A percentile compares a stretch with the other conserved stretches of the same genome.
Conservation (phyloP, 2,329 filamentous ascomycete species). For the Penicillium decumbens region DNA sequence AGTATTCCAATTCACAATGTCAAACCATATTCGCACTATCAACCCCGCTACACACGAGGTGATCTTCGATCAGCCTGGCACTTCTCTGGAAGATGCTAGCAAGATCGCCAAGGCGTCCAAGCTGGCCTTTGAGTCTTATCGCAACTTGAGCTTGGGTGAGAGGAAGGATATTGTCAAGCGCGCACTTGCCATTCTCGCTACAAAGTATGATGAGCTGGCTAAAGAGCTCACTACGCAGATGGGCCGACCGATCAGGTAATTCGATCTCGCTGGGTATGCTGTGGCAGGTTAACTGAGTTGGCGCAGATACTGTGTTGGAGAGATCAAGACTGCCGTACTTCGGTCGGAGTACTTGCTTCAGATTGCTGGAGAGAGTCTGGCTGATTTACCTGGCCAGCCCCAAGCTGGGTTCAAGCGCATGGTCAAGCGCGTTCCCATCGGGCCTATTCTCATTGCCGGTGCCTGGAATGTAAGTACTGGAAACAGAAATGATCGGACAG, state of each 20-base stretch:
- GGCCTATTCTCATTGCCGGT: constrained; percentile 79
- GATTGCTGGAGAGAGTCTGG: constrained; percentile 70
- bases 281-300: not conserved
- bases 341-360: constrained; percentile 78
- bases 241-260: constrained; percentile 76
- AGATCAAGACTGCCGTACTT: constrained; percentile 75
- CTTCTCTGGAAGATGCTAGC: constrained; percentile 29
- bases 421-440: constrained; percentile 78
- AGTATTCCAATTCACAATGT: constrained; percentile 14
- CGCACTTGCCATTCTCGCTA: constrained; percentile 64
- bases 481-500: constrained; percentile 4
- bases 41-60: constrained; percentile 83
- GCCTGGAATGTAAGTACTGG: constrained; percentile 76
- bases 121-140: constrained; percentile 49
- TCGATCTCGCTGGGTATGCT: not conserved
- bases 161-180: constrained; percentile 76
- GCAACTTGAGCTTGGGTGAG: constrained; percentile 64
- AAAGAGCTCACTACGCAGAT: constrained; percentile 83
- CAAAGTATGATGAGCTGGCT: constrained; percentile 70
- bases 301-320: constrained; percentile 59
- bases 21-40: constrained; percentile 56
- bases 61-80: constrained; percentile 72
- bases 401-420: constrained; percentile 84
- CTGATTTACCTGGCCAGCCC: constrained; percentile 72
- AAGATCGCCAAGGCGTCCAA: constrained; percentile 25